Base-by-base conservation (phyloP, 768 basidiomycete genomes). In the Rhodotorula taiwanensis region DNA sequence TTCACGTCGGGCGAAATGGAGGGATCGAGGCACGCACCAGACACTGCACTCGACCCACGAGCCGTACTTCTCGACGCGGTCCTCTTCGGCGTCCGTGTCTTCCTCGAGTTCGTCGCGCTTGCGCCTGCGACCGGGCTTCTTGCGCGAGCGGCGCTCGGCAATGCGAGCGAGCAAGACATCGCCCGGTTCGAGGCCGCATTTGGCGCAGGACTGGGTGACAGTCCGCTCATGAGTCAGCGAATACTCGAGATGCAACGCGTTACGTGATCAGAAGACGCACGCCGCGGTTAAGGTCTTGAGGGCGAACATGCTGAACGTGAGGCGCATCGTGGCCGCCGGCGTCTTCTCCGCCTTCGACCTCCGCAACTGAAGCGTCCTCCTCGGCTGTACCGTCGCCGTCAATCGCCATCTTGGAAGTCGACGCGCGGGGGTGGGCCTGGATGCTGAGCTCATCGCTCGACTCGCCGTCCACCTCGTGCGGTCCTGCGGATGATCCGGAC, bases 1-100 rank as follows among this genome's bases (percentile, higher is more conserved):
- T n/a, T n/a, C n/a, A n/a, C n/a, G n/a, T n/a, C n/a, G n/a, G n/a
- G n/a, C n/a, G n/a, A n/a, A n/a, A n/a, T n/a, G n/a, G n/a, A 5
- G 7, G n/a, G 15, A 10, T 21, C 9, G 20, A 42, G 8, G 25
- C 4, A 55, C 66, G 39, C n/a, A 70, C 60, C 63, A 62, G 27
- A 53, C 53, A 21, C 47, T 60, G 51, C 70, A 71, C 47, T 71
- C 70, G n/a, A 71, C 30, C 70, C 70, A 71, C 0, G 66, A 52
- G 21, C 70, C 70, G 20, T 48, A 50, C 44, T 52, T 56, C n/a
- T 11, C 28, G 16, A 43, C 23, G 2, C 48, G 43, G 2, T 51
- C 55, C 54, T 60, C 43, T 36, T 70, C 65, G 23, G 58, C 42
- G n/a, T 66, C 60, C 23, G 54, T 49, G 44, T 63, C 61, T 21